These are phyloP conservation scores for Nissolia schottii DNA, from an alignment of 306 rosid genomes.

Conservation along the genomic window DNA sequence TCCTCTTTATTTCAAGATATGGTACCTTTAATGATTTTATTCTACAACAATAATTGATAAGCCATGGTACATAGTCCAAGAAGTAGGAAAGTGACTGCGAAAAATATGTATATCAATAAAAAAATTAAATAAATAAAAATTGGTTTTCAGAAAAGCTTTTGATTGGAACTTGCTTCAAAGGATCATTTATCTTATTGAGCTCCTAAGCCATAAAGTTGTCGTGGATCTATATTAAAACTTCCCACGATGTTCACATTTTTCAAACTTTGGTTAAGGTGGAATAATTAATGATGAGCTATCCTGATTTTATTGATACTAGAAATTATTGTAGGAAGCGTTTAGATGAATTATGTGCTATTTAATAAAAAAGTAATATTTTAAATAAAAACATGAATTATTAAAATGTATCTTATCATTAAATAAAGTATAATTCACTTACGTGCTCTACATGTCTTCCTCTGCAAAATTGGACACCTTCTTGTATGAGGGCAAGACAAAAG, in stretches of 20 bases:
- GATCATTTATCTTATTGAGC: neutral
- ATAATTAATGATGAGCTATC: neutral
- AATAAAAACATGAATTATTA: no score
- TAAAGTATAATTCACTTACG: no score
- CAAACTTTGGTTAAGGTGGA: neutral
- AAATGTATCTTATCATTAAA: no score
- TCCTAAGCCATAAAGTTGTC: neutral
- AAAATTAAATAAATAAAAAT: neutral
- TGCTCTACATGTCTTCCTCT: no score
- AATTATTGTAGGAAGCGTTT: no score
- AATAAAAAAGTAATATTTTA: no score
- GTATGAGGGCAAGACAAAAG: no score
- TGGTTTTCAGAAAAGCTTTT: neutral
- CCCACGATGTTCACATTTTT: neutral
- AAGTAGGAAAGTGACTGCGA: neutral
- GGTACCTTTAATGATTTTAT: neutral
- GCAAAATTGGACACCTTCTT: no score
- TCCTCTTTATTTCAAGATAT: neutral
- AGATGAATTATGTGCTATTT: no score
- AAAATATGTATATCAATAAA: neutral
- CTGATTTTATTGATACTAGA: neutral
- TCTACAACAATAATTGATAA: neutral
- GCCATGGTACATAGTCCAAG: neutral
- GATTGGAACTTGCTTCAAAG: neutral
- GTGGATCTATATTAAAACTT: neutral